phyloP scores from a whole-genome alignment of 345 rosid species.

The Eucalyptus pauciflora region DNA sequence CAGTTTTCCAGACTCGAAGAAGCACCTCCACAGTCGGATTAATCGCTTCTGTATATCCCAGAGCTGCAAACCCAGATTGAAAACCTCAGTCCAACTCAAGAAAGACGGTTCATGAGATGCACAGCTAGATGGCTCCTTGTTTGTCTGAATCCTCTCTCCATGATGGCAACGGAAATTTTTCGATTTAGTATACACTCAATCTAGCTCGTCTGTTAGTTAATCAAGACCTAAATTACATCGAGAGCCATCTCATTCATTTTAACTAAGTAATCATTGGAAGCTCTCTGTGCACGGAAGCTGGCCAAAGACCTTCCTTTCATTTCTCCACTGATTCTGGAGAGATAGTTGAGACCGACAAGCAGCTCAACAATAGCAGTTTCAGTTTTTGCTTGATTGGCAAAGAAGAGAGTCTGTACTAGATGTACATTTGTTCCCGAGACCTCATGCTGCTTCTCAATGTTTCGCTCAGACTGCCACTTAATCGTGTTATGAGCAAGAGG shows the following conservation, averaged over 20 bases:
- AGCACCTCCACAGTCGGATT: background rate
- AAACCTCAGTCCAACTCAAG: background rate
- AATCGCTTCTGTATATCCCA: background rate
- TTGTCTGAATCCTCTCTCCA: background rate
- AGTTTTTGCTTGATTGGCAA: slow-evolving; percentile 44
- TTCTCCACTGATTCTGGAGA: slow-evolving; percentile 20
- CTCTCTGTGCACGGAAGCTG: background rate
- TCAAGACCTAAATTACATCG: background rate
- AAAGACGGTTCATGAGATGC: background rate
- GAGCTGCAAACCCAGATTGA: background rate
- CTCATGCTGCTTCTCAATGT: slow-evolving; percentile 38
- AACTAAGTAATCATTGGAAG: background rate
- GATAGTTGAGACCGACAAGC: slow-evolving; percentile 46
- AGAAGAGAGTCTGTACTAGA: slow-evolving; percentile 52
- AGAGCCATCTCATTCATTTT: background rate
- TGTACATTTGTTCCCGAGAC: slow-evolving; percentile 30
- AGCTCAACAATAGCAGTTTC: slow-evolving; percentile 57
- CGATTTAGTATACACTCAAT: background rate
- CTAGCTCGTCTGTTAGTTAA: background rate
- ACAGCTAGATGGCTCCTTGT: background rate
- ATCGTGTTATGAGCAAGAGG: slow-evolving; percentile 50
- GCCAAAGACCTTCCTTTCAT: background rate
- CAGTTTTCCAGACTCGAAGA: background rate
- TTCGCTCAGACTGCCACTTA: slow-evolving; percentile 49
- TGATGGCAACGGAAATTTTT: background rate